Conservation (phyloP, 2,329 filamentous ascomycete species). For the Trichoderma citrinoviride region DNA sequence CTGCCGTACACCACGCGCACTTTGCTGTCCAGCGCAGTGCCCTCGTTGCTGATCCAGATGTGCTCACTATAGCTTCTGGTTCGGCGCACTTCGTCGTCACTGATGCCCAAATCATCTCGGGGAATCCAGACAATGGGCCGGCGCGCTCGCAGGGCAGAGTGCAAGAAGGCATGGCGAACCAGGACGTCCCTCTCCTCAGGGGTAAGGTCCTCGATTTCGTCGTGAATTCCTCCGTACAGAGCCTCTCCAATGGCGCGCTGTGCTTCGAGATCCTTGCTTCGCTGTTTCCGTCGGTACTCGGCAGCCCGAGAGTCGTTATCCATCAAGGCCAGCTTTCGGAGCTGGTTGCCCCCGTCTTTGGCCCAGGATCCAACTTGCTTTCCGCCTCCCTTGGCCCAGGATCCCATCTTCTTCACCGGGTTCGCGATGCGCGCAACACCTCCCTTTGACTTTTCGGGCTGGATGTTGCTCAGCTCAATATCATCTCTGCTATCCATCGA, state of each 20-base stretch:
- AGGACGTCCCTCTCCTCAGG: slow-evolving; percentile 84
- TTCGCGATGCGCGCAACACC: slow-evolving; percentile 38
- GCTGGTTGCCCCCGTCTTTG: slow-evolving; percentile 47
- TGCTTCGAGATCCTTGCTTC: slow-evolving; percentile 64
- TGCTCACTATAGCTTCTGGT: slow-evolving; percentile 73
- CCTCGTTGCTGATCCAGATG: slow-evolving; percentile 94
- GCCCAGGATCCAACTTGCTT: slow-evolving; percentile 36
- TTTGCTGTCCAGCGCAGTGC: slow-evolving; percentile 81
- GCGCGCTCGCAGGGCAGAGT: slow-evolving; percentile 78
- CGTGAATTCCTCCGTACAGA: slow-evolving; percentile 81
- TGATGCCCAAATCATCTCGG: slow-evolving; percentile 82
- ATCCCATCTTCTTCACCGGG: slow-evolving; percentile 47
- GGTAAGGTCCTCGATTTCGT: slow-evolving; percentile 92
- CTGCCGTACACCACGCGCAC: slow-evolving; percentile 78
- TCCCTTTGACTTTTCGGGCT: slow-evolving; percentile 19
- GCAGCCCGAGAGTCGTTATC: slow-evolving; percentile 41
- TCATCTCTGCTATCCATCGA: slow-evolving; percentile 38
- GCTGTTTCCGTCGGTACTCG: slow-evolving; percentile 48
- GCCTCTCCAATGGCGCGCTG: slow-evolving; percentile 74
- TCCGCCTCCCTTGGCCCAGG: slow-evolving; percentile 41
- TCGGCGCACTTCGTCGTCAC: slow-evolving; percentile 82
- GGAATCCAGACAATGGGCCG: slow-evolving; percentile 93
- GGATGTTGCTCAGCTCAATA: slow-evolving; percentile 43
- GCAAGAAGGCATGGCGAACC: slow-evolving; percentile 84
- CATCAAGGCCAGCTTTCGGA: slow-evolving; percentile 43